Conservation (phyloP, 2,329 filamentous ascomycete species). For the Monosporascus sp. region DNA sequence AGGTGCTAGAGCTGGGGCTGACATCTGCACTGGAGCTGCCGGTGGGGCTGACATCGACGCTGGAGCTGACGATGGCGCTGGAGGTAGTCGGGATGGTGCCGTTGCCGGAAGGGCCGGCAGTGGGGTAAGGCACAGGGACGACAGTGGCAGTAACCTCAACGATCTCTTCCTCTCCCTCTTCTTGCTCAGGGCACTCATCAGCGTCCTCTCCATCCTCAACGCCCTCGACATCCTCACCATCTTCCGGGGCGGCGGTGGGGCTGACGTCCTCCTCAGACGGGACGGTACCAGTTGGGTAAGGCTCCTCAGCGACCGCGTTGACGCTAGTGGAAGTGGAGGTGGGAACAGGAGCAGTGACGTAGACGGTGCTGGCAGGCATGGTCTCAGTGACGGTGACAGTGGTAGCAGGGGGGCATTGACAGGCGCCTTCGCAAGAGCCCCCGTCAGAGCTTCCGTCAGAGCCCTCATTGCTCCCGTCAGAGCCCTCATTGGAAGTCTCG, state of each 20-base stretch:
- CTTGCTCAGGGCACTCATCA: constrained; percentile 10
- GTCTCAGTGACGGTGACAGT: constrained; percentile 27
- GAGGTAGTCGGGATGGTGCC: constrained; percentile 27
- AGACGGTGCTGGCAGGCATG: constrained; percentile 23
- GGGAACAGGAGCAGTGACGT: constrained; percentile 17
- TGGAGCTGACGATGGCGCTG: constrained; percentile 28
- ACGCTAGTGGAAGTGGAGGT: constrained; percentile 5
- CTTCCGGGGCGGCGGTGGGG: constrained; percentile 7
- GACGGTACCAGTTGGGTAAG: constrained; percentile 4
- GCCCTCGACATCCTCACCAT: constrained; percentile 8
- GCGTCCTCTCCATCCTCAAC: constrained; percentile 17
- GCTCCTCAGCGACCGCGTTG: constrained; percentile 6
- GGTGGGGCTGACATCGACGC: constrained; percentile 11
- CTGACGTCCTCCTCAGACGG: constrained; percentile 3
- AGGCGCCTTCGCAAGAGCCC: constrained; percentile 9
- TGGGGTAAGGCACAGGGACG: constrained; percentile 35
- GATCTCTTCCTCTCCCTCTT: constrained; percentile 7
- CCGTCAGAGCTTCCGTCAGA: constrained; percentile 7
- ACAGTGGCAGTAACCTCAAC: constrained; percentile 23
- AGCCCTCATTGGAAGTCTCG: constrained; percentile 4
- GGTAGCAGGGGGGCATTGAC: constrained; percentile 8
- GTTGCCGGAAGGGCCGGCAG: constrained; percentile 23
- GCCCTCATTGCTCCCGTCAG: not conserved
- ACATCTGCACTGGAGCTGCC: not conserved
- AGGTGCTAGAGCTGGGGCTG: too few relatives aligned